These are phyloP conservation scores for Cladosporium sp. DNA, from an alignment of 2,329 filamentous ascomycete species.

Conservation along the genomic window DNA sequence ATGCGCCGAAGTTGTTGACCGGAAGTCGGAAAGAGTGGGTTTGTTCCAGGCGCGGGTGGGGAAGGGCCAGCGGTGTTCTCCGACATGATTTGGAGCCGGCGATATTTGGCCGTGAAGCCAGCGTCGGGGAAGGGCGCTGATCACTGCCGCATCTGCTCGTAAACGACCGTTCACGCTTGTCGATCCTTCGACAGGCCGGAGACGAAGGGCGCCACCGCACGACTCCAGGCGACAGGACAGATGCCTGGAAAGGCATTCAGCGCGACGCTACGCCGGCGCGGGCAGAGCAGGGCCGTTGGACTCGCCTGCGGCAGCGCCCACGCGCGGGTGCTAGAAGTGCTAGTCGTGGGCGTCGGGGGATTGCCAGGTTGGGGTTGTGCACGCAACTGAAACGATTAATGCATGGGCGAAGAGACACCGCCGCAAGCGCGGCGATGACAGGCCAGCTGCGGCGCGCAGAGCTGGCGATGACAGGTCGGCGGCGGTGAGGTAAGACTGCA, in stretches of 20 bases:
- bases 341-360: neutral
- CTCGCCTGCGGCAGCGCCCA: too few relatives aligned
- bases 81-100: conserved; percentile 1
- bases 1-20: conserved; percentile 2
- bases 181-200: conserved; percentile 8
- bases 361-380: neutral
- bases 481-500: conserved; percentile 1
- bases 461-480: neutral
- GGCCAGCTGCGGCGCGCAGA: too few relatives aligned
- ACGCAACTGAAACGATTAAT: neutral
- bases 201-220: neutral
- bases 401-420: too few relatives aligned
- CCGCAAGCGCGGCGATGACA: too few relatives aligned
- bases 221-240: conserved; percentile 3
- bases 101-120: conserved; percentile 3
- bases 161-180: conserved; percentile 8
- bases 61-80: neutral
- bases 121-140: neutral
- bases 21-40: conserved; percentile 1
- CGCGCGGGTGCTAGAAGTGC: too few relatives aligned
- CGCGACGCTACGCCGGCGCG: neutral
- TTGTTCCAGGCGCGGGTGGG: conserved; percentile 6
- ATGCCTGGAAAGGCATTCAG: neutral
- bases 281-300: neutral
- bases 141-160: neutral